Evolutionary conservation across 805 yeast species (phyloP).

Genomic region (Pichia phayaonensis): DNA sequence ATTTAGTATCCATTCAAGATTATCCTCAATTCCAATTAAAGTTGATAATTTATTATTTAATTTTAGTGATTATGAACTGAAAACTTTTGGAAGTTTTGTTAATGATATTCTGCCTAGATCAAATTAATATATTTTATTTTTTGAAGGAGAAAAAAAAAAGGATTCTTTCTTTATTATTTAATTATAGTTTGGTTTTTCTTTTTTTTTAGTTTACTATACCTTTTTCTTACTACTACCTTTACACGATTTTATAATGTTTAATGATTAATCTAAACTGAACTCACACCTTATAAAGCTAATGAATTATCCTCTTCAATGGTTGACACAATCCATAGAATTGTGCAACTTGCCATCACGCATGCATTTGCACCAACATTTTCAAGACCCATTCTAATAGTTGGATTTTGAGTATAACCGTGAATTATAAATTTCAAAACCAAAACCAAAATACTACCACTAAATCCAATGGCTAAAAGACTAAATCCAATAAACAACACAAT

Average conservation of each 20-base stretch:
- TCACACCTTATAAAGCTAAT: constrained; percentile 44
- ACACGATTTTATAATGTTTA: constrained; percentile 1
- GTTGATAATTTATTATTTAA: constrained; percentile 46
- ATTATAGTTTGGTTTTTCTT: neutral
- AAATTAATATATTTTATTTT: neutral
- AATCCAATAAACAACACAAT: constrained; percentile 87
- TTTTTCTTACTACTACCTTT: neutral
- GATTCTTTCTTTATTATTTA: constrained; percentile 1
- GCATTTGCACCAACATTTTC: constrained; percentile 77
- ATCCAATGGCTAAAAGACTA: constrained; percentile 86
- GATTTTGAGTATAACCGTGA: constrained; percentile 66
- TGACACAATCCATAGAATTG: constrained; percentile 87
- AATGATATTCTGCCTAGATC: constrained; percentile 20
- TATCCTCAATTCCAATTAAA: constrained; percentile 29
- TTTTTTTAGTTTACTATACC: neutral
- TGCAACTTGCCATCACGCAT: constrained; percentile 81
- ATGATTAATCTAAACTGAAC: neutral
- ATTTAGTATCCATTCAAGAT: constrained; percentile 31
- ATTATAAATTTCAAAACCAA: constrained; percentile 76
- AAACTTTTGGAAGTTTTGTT: constrained; percentile 22
- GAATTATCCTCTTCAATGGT: constrained; percentile 95
- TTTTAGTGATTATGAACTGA: constrained; percentile 59
- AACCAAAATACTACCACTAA: constrained; percentile 87
- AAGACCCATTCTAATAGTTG: constrained; percentile 91
- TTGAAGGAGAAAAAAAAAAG: too few relatives aligned